Evolutionary conservation across 208 protist genomes (phyloP).

Genomic region (Crithidia expoeki): DNA sequence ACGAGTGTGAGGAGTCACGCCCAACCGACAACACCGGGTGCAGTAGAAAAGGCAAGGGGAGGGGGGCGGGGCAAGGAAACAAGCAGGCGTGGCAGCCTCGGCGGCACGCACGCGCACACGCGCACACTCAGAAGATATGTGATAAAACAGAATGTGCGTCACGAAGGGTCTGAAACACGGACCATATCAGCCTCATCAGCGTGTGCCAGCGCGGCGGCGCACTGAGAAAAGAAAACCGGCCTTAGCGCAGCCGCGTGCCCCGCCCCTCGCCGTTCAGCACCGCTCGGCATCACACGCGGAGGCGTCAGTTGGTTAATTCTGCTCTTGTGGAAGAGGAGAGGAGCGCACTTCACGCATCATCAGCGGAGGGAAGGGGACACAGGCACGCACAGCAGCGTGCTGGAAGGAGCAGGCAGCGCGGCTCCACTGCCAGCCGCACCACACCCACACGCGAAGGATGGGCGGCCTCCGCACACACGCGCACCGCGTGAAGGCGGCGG

Average conservation of each 20-base stretch:
- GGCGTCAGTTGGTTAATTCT: slow-evolving; percentile 43
- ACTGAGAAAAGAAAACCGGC: too few species aligned
- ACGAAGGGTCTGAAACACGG: slow-evolving; percentile 75
- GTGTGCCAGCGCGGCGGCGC: background rate
- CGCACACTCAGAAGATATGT: slow-evolving; percentile 65
- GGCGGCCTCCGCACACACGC: too few species aligned
- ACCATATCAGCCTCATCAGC: slow-evolving; percentile 83
- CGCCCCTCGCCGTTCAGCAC: slow-evolving; percentile 23
- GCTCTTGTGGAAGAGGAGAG: slow-evolving; percentile 40
- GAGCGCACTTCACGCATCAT: slow-evolving; percentile 55
- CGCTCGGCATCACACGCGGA: slow-evolving; percentile 26
- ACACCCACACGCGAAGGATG: background rate
- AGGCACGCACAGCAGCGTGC: background rate
- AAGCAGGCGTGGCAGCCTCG: background rate
- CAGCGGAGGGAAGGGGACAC: slow-evolving; percentile 5
- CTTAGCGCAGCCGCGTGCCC: slow-evolving; percentile 6
- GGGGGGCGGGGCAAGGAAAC: background rate
- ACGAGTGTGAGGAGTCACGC: slow-evolving; percentile 30
- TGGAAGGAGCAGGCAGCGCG: background rate
- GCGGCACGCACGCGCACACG: background rate
- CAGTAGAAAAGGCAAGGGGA: background rate
- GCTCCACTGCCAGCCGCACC: background rate
- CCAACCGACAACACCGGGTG: slow-evolving; percentile 50
- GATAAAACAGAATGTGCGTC: slow-evolving; percentile 55
- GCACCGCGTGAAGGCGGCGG: background rate